Evolutionary conservation across 257 asterid genomes (phyloP), one percentile per base, ranked within the genome.

Genomic region (Cinchona pubescens): DNA sequence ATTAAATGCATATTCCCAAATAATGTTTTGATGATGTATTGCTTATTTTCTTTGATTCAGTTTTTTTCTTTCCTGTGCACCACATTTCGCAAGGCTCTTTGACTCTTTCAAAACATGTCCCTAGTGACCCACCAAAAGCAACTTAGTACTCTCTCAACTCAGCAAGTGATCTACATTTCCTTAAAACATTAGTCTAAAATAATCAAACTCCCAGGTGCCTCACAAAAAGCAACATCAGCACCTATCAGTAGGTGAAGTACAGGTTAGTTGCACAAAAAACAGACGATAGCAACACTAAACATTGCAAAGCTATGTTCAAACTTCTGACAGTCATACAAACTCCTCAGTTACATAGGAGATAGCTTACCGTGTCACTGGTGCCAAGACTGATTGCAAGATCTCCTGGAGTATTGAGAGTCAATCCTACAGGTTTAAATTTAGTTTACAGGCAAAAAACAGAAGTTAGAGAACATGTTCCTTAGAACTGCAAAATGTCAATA

Each of bases 381-480:
- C 98, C 98, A 77, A 94, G 93, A 83, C 97, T 92, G 74, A 94
- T 87, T 29, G 96, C 98, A 51, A 94, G 83, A 86, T 94, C 98
- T 59, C 97, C 98, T 25, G 89, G 90, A 79, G 87, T 75, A 72
- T 85, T 90, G 71, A 94, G 95, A 38, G 97, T 92, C 88, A 92
- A 79, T 34, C 97, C 97, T 92, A 49, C 76, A 79, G 63, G 72
- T 43, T 66, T 76, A 25, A 67, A 80, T 42, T 69, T 42, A 60
- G 64, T 43, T 25, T 71, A 55, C 67, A 62, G 43, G 1, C 40
- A 69, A 37, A 62, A 48, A 60, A 25, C 16, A 34, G 18, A 29
- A 56, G 51, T 13, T 67, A 29, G 14, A 37, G 21, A 51, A 64
- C 27, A 14, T 40, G 46, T 55, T 56, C 23, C 37, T 37, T 53